A percentile compares a stretch with the other conserved stretches of the same genome.
These are phyloP conservation scores for Epithele typhae DNA, from an alignment of 768 basidiomycete species.

Conservation along the genomic window DNA sequence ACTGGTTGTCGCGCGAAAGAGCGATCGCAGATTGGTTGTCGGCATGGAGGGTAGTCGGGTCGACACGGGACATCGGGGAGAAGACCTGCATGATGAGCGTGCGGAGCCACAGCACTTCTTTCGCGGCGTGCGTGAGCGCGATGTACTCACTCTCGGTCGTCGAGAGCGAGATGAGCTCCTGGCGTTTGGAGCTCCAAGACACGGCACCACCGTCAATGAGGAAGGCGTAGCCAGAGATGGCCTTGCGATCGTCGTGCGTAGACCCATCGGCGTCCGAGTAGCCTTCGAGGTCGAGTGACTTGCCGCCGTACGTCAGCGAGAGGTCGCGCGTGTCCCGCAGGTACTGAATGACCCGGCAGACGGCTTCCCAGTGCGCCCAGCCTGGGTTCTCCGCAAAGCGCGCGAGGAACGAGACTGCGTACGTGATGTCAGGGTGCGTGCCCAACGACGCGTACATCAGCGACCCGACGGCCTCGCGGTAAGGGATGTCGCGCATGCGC, in stretches of 20 bases:
- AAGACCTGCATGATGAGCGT: conserved; percentile 5
- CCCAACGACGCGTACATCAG: conserved; percentile 27
- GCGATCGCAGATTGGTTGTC: conserved; percentile 20
- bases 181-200: conserved; percentile 33
- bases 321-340: conserved; percentile 15
- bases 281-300: background rate
- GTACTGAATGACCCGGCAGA: conserved; percentile 19
- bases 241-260: conserved; percentile 20
- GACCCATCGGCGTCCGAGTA: conserved; percentile 18
- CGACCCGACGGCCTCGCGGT: conserved; percentile 19
- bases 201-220: conserved; percentile 27
- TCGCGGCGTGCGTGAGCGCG: conserved; percentile 26
- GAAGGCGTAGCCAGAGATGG: conserved; percentile 35
- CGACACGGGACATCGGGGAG: conserved; percentile 12
- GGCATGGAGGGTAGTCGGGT: conserved; percentile 3
- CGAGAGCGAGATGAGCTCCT: conserved; percentile 32
- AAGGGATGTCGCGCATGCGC: no score
- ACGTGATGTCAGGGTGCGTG: conserved; percentile 28
- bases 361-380: conserved; percentile 16
- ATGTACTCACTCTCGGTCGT: conserved; percentile 34
- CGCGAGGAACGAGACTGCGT: conserved; percentile 20
- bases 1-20: conserved; percentile 20
- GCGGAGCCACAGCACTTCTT: conserved; percentile 34
- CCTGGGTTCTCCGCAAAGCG: conserved; percentile 21
- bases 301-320: background rate